Evolutionary conservation across 192 early-diverging fungal species (phyloP), one percentile per base, ranked within the genome.

Genomic region (Phycomyces nitens): DNA sequence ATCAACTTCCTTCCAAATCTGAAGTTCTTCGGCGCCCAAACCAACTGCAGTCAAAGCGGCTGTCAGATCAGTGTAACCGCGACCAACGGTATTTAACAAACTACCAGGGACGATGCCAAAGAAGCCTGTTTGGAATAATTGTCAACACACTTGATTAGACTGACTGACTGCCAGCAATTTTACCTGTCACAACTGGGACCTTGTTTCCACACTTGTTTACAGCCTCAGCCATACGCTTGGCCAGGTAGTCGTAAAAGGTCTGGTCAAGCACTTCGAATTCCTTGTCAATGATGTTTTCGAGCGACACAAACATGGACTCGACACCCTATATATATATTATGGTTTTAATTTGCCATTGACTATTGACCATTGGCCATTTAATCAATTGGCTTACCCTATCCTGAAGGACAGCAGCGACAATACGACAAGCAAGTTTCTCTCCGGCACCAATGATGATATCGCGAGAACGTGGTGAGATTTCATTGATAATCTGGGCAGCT

Each of bases 1-100:
- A 62, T 99, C 97, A 8, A 99, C 97, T 65, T 99, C 97, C 73
- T 99, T 99, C 94, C 94, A 99, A 12, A 99, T 91, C 73, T 99
- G 97, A 63, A 99, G 83, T 64, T 99, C 97, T 50, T 88, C 81
- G 14, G 96, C 96, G 53, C 81, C 71, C 5, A 95, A 65, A 9
- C 87, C 97, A 9, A 97, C 97, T 2, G 97, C 93, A 40, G 93
- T 84, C 53, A 99, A 80, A 1, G 97, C 97, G 18, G 97, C 95
- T 18, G 94, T 95, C 61, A 99, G 80, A 70, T 99, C 97, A 0
- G 97, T 99, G 80, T 99, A 99, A 14, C 97, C 97, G 44, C 97
- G 92, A 12, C 97, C 97, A 64, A 99, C 89, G 73, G 87, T 94
- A 43, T 81, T 80, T 54, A 99, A 72, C 58, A 99, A 83, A 67